Conservation (phyloP, 768 basidiomycete species). For the Lactarius sanguifluus region DNA sequence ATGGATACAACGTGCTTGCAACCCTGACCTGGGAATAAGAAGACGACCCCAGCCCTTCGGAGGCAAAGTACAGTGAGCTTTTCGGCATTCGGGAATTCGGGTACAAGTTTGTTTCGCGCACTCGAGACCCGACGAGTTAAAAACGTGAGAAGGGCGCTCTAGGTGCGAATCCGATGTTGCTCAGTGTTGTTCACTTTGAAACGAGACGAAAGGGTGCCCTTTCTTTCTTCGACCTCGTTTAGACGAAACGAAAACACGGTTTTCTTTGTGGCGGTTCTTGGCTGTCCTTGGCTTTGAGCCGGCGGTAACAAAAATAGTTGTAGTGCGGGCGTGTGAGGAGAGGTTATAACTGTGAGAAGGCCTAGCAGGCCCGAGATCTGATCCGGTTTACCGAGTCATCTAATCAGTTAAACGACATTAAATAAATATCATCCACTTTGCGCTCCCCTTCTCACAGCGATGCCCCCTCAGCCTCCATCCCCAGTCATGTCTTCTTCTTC, state of each 20-base stretch:
- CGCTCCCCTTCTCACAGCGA: constrained; percentile 23
- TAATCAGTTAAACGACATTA: constrained; percentile 48
- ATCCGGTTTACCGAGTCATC: constrained; percentile 36
- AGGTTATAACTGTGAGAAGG: constrained; percentile 17
- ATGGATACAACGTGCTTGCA: not conserved
- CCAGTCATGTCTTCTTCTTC: constrained; percentile 45
- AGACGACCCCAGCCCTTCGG: not conserved
- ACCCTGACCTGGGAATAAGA: constrained; percentile 2
- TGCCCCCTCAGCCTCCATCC: constrained; percentile 30
- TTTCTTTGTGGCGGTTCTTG: not conserved
- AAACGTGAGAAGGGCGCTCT: not conserved
- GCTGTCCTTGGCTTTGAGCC: not conserved
- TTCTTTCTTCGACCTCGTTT: not conserved
- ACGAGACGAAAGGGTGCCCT: not conserved
- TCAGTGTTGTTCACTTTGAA: not conserved
- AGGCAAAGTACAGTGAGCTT: not conserved
- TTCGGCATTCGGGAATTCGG: constrained; percentile 1
- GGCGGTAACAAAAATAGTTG: not conserved
- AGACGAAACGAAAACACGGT: not conserved
- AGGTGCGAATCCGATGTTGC: not conserved
- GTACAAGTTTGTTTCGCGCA: not conserved
- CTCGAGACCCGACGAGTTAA: not conserved
- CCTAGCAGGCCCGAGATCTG: not conserved
- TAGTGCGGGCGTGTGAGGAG: not conserved
- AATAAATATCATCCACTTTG: constrained; percentile 13